These are phyloP conservation scores for Rhizodiscina lignyota DNA, from an alignment of 495 filamentous ascomycete genomes.

Conservation along the genomic window DNA sequence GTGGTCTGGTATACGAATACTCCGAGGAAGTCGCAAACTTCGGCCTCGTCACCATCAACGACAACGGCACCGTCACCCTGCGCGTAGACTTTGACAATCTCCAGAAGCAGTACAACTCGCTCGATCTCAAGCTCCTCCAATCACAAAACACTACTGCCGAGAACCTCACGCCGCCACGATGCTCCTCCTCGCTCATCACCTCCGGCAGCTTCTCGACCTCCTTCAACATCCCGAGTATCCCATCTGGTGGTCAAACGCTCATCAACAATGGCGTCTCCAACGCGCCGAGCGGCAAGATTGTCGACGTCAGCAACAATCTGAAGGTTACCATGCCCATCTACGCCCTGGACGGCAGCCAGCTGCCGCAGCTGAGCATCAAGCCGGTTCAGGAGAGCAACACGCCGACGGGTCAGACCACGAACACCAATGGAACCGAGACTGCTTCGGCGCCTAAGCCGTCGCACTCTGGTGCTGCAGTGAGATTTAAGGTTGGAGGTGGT, in stretches of 20 bases:
- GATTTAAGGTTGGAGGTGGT: no score
- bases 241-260: constrained; percentile 32
- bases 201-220: constrained; percentile 44
- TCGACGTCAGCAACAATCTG: constrained; percentile 39
- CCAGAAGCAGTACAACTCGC: constrained; percentile 50
- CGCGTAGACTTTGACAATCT: constrained; percentile 63
- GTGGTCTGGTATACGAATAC: constrained; percentile 82
- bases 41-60: constrained; percentile 56
- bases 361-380: no score
- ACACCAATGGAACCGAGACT: no score
- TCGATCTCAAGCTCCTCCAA: constrained; percentile 51
- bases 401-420: no score
- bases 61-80: constrained; percentile 45
- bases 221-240: constrained; percentile 53
- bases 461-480: no score
- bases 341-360: no score
- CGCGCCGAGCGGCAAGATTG: constrained; percentile 37
- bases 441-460: no score
- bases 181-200: constrained; percentile 45
- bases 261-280: constrained; percentile 41
- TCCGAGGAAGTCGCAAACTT: constrained; percentile 56
- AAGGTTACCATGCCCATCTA: no score
- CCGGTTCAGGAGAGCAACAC: no score
- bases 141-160: constrained; percentile 36
- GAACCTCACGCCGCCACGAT: constrained; percentile 35